Evolutionary conservation across 345 rosid genomes (phyloP).

Genomic region (Gynandropsis gynandra): DNA sequence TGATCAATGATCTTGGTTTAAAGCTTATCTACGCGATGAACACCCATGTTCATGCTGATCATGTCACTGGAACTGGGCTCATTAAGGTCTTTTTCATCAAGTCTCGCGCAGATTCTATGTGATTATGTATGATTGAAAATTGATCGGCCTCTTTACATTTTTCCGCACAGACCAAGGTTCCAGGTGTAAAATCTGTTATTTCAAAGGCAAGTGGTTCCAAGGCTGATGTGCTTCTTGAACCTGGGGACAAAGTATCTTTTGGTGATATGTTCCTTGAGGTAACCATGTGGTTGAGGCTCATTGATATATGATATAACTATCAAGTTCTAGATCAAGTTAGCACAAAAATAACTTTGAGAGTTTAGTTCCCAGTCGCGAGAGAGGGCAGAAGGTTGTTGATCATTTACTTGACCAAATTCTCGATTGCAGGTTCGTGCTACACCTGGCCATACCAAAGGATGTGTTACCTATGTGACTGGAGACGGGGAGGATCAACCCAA

Average conservation of each 20-base stretch:
- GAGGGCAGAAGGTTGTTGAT: not conserved
- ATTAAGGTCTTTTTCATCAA: constrained; percentile 48
- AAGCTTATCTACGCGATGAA: constrained; percentile 77
- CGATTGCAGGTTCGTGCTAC: constrained; percentile 65
- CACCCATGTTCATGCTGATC: constrained; percentile 99
- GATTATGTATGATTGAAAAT: not conserved
- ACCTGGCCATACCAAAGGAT: constrained; percentile 91
- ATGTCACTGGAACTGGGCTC: constrained; percentile 84
- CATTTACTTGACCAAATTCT: not conserved
- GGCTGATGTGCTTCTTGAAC: constrained; percentile 69
- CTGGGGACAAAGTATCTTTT: constrained; percentile 58
- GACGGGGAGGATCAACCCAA: constrained; percentile 72
- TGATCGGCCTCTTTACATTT: constrained; percentile 15
- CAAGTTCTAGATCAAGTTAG: too few species aligned
- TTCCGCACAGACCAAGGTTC: constrained; percentile 38
- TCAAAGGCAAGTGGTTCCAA: constrained; percentile 72
- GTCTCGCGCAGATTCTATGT: not conserved
- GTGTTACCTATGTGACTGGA: constrained; percentile 90
- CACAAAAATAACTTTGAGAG: too few species aligned
- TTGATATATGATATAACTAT: not conserved
- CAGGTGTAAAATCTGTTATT: constrained; percentile 62
- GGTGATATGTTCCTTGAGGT: constrained; percentile 79
- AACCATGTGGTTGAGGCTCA: not conserved
- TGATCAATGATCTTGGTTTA: constrained; percentile 63
- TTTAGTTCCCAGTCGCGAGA: too few species aligned